phyloP scores from a whole-genome alignment of 1,284 basidiomycete species.

The Naganishia liquefaciens region DNA sequence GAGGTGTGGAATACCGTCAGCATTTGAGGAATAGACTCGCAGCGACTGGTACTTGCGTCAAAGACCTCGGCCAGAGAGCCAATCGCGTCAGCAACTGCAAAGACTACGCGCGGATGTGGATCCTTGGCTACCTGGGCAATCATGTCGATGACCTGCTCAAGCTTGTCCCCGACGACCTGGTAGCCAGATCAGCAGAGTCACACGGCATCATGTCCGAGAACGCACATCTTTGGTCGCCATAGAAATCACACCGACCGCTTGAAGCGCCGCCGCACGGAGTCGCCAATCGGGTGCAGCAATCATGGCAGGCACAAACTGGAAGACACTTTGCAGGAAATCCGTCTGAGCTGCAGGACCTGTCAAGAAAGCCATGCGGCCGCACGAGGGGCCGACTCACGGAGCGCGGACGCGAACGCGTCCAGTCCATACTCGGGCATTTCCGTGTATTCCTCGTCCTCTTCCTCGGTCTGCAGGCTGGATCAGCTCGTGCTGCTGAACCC shows the following conservation, averaged over 20 bases:
- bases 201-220: neutral
- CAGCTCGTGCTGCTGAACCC: neutral
- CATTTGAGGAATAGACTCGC: neutral
- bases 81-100: constrained; percentile 22
- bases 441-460: constrained; percentile 27
- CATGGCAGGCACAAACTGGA: constrained; percentile 10
- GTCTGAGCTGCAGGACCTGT: neutral
- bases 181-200: neutral
- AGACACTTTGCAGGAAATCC: constrained; percentile 7
- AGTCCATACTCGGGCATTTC: constrained; percentile 29
- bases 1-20: neutral
- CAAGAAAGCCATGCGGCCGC: neutral
- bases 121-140: constrained; percentile 6
- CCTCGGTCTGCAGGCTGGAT: constrained; percentile 1
- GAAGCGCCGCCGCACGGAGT: constrained; percentile 10
- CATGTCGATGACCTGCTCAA: constrained; percentile 11
- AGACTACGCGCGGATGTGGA: constrained; percentile 21
- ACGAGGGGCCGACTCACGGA: neutral
- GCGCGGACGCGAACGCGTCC: constrained; percentile 12
- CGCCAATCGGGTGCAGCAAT: constrained; percentile 25
- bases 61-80: constrained; percentile 28
- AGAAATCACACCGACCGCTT: constrained; percentile 25
- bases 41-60: neutral
- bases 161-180: constrained; percentile 2
- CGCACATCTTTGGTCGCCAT: constrained; percentile 17